Conservation (phyloP, 352 stramenopile genomes). For the Lagenidium sp. region DNA sequence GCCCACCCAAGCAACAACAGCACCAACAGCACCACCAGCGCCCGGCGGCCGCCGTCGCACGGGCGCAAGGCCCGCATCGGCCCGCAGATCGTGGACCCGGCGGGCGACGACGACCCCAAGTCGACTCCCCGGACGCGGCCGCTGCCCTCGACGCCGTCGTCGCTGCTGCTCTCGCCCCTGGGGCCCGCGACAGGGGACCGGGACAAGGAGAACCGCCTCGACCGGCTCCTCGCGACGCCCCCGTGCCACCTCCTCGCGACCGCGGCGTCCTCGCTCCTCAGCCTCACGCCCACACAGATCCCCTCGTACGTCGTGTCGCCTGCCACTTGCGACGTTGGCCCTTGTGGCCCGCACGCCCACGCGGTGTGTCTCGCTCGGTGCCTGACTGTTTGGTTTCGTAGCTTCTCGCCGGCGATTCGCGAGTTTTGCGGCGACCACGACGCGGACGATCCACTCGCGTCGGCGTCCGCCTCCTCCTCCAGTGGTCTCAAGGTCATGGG, state of each 20-base stretch:
- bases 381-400: not conserved
- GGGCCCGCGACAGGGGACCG: not conserved
- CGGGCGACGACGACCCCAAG: constrained; percentile 6
- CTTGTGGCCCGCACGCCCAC: constrained; percentile 1
- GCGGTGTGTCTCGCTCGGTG: not conserved
- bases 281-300: constrained; percentile 15
- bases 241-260: constrained; percentile 13
- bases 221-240: not conserved
- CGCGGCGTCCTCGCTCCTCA: constrained; percentile 19
- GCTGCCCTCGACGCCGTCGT: constrained; percentile 14
- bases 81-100: constrained; percentile 17
- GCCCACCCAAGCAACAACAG: too few species aligned
- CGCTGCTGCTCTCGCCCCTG: constrained; percentile 14
- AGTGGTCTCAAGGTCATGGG: too few species aligned
- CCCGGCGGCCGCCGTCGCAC: constrained; percentile 13
- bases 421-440: constrained; percentile 7
- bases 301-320: not conserved
- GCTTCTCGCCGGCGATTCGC: constrained; percentile 9
- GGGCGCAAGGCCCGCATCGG: constrained; percentile 11
- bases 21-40: too few species aligned
- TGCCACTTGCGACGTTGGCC: not conserved
- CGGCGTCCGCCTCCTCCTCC: too few species aligned
- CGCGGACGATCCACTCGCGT: too few species aligned
- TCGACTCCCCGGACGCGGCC: constrained; percentile 3
- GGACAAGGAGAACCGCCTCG: constrained; percentile 12